Percentiles rank a stretch among this genome's conserved stretches.
phyloP scores from a whole-genome alignment of 129 eudicot species.

The Pulicaria dysenterica region DNA sequence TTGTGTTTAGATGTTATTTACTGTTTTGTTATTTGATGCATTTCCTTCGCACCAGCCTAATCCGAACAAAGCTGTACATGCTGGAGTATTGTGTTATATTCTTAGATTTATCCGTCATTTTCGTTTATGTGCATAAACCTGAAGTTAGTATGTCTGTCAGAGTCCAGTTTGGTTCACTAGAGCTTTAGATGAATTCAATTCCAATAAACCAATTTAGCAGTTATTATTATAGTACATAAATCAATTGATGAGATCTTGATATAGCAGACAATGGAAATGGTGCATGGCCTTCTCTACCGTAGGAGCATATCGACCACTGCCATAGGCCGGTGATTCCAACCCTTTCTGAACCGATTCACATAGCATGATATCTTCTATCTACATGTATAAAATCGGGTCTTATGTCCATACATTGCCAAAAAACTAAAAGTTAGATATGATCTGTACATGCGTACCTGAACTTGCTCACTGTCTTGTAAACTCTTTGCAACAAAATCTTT shows the following conservation, averaged over 20 bases:
- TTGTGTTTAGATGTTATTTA: constrained; percentile 24
- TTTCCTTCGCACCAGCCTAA: constrained; percentile 16
- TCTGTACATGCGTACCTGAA: constrained; percentile 57
- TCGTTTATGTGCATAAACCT: background rate
- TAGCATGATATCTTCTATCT: constrained; percentile 74
- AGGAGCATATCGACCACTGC: constrained; percentile 72
- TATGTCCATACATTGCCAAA: background rate
- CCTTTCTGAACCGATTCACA: constrained; percentile 89
- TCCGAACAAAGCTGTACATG: constrained; percentile 34
- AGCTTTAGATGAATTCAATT: too few species aligned
- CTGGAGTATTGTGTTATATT: constrained; percentile 9
- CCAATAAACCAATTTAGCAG: too few species aligned
- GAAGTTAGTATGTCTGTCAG: too few species aligned
- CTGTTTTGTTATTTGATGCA: constrained; percentile 18
- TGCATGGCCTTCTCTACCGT: constrained; percentile 82
- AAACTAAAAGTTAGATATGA: background rate
- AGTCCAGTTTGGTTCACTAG: too few species aligned
- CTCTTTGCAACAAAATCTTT: constrained; percentile 59
- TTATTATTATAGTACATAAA: background rate
- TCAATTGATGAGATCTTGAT: constrained; percentile 44
- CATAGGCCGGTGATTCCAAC: constrained; percentile 80
- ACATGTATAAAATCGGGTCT: background rate
- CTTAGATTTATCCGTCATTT: background rate
- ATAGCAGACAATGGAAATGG: constrained; percentile 77
- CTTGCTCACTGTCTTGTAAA: constrained; percentile 66